phyloP scores from a whole-genome alignment of 2,329 filamentous ascomycete genomes.

The Aspergillus pseudoviridinutans region DNA sequence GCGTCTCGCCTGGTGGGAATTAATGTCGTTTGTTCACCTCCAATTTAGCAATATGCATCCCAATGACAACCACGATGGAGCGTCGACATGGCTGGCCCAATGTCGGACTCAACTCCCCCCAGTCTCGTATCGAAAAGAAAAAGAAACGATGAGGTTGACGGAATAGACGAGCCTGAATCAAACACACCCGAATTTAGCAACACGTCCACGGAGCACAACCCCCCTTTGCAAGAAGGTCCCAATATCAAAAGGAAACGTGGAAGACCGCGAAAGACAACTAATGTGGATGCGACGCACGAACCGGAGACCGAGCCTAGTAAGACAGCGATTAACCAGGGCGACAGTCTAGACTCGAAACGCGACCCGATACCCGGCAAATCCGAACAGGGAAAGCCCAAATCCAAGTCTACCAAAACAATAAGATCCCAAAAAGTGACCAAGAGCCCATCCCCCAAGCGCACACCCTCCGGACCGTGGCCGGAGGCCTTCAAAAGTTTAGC shows the following conservation, averaged over 20 bases:
- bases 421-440: slow-evolving; percentile 1
- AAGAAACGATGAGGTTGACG: slow-evolving; percentile 8
- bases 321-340: neutral
- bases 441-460: slow-evolving; percentile 11
- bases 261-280: neutral
- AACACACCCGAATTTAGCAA: slow-evolving; percentile 6
- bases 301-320: neutral
- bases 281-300: no score
- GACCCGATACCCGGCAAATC: neutral
- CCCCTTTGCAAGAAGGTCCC: neutral
- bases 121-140: slow-evolving; percentile 16
- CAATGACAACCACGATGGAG: slow-evolving; percentile 16
- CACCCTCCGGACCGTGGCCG: slow-evolving; percentile 63
- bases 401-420: slow-evolving; percentile 5
- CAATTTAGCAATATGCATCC: neutral
- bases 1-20: neutral
- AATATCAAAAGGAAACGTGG: slow-evolving; percentile 5
- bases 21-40: neutral
- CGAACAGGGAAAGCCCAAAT: slow-evolving; percentile 1
- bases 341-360: neutral
- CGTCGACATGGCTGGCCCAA: slow-evolving; percentile 19
- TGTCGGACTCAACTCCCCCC: neutral
- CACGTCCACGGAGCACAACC: slow-evolving; percentile 12
- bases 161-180: neutral
- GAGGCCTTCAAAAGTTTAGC: slow-evolving; percentile 67